Conservation (phyloP, 2,329 filamentous ascomycete species). For the Madurella mycetomatis region DNA sequence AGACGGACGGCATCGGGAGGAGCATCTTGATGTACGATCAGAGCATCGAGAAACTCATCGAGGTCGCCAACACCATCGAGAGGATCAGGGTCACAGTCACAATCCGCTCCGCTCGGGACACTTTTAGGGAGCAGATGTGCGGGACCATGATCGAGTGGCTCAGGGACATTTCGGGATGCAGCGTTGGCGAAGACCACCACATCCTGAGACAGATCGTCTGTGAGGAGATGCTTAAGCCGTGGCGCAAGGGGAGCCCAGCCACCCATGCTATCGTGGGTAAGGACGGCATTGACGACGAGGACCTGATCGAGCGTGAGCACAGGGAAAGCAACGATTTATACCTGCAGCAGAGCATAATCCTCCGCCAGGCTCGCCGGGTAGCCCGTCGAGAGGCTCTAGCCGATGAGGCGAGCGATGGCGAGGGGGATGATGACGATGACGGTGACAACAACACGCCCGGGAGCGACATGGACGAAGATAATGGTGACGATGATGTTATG, state of each 20-base stretch:
- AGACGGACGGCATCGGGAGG: constrained; percentile 83
- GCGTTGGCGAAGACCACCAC: constrained; percentile 72
- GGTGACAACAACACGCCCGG: constrained; percentile 38
- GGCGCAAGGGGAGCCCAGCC: constrained; percentile 80
- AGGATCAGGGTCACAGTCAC: constrained; percentile 96
- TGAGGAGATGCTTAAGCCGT: constrained; percentile 83
- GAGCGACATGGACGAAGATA: constrained; percentile 30
- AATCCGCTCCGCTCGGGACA: constrained; percentile 87
- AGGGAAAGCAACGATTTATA: constrained; percentile 34
- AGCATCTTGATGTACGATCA: constrained; percentile 74
- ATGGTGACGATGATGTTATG: constrained; percentile 53
- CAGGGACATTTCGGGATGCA: constrained; percentile 84
- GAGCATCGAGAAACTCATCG: constrained; percentile 68
- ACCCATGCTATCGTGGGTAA: constrained; percentile 73
- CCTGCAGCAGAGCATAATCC: constrained; percentile 30
- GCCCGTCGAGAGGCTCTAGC: constrained; percentile 52
- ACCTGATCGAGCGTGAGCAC: constrained; percentile 51
- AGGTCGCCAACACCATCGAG: constrained; percentile 81
- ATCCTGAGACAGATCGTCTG: constrained; percentile 80
- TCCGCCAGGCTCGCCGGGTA: constrained; percentile 31
- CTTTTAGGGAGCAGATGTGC: constrained; percentile 97
- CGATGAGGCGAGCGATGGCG: constrained; percentile 62
- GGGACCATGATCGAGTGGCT: constrained; percentile 97
- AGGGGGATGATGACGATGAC: constrained; percentile 40
- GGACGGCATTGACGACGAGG: constrained; percentile 78